These are phyloP conservation scores for Lactarius vividus DNA, from an alignment of 768 basidiomycete genomes.

Conservation along the genomic window DNA sequence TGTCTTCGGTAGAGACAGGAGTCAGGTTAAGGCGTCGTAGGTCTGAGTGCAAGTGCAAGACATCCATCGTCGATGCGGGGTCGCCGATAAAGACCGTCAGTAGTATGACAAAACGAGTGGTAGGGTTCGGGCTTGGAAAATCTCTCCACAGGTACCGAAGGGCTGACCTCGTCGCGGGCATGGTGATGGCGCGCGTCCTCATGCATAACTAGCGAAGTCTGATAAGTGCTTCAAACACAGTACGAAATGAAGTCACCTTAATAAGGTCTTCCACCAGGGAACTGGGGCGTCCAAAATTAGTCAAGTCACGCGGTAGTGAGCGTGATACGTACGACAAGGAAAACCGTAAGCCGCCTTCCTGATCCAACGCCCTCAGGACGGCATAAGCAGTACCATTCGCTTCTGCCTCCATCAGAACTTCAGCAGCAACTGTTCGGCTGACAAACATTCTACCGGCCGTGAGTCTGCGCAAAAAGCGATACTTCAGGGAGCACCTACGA, in stretches of 20 bases:
- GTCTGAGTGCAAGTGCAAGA: slow-evolving; percentile 41
- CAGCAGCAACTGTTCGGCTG: slow-evolving; percentile 78
- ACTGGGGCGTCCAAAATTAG: slow-evolving; percentile 32
- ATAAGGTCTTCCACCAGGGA: slow-evolving; percentile 62
- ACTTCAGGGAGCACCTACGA: slow-evolving; percentile 43
- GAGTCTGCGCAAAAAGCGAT: slow-evolving; percentile 14
- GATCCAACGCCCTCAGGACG: slow-evolving; percentile 66
- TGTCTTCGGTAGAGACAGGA: slow-evolving; percentile 57
- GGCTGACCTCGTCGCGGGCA: slow-evolving; percentile 44
- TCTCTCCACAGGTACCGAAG: slow-evolving; percentile 64
- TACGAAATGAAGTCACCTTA: slow-evolving; percentile 45
- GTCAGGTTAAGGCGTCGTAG: slow-evolving; percentile 54
- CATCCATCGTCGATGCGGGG: slow-evolving; percentile 15
- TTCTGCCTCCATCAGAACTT: slow-evolving; percentile 80
- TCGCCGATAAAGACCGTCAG: slow-evolving; percentile 56
- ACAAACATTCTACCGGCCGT: slow-evolving; percentile 64
- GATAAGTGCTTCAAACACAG: not conserved
- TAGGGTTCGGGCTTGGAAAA: slow-evolving; percentile 59
- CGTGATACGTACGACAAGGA: slow-evolving; percentile 53
- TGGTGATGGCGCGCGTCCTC: slow-evolving; percentile 64
- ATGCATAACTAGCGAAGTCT: slow-evolving; percentile 55
- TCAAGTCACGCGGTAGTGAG: not conserved
- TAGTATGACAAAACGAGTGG: slow-evolving; percentile 71
- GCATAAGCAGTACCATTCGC: slow-evolving; percentile 65
- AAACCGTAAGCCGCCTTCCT: slow-evolving; percentile 63